A percentile compares a stretch with the other conserved stretches of the same genome.
phyloP scores from a whole-genome alignment of 2,329 filamentous ascomycete genomes.

The Immersiporthe knoxdaviesiana region DNA sequence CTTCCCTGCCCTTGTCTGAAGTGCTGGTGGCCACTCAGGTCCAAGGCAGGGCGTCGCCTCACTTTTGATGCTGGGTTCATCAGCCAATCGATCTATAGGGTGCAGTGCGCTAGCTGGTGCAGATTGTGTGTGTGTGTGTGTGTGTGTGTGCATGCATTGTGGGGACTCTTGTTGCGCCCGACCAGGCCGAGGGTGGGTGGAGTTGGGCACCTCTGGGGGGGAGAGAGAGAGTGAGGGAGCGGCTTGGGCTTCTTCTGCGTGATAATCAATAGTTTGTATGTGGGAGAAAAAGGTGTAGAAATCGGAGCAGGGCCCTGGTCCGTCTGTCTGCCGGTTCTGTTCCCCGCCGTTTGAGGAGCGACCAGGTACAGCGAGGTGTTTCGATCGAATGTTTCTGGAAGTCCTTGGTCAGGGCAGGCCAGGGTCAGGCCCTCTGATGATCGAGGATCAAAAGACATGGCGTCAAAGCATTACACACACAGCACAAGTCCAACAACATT shows the following conservation, averaged over 20 bases:
- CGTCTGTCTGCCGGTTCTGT: not conserved
- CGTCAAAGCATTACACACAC: too few species aligned
- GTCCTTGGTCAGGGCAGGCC: not conserved
- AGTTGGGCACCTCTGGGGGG: not conserved
- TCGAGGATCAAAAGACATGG: not conserved
- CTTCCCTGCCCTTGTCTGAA: not conserved
- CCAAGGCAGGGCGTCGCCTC: constrained; percentile 11
- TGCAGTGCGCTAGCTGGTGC: not conserved
- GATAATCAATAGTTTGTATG: too few species aligned
- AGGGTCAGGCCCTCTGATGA: not conserved
- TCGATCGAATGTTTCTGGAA: not conserved
- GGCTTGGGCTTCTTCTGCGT: not conserved
- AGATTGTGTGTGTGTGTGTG: not conserved
- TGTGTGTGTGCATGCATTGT: not conserved
- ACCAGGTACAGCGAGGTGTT: not conserved
- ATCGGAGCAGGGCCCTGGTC: not conserved
- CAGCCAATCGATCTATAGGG: constrained; percentile 4
- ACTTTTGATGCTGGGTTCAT: not conserved
- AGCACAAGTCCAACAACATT: too few species aligned
- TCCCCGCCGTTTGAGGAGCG: constrained; percentile 1
- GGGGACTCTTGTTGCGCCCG: not conserved
- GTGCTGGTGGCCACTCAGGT: constrained; percentile 3
- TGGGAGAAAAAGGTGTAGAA: not conserved
- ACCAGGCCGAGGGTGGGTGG: not conserved
- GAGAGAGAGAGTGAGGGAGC: not conserved